Conservation (phyloP, 2,329 filamentous ascomycete genomes). For the Beauveria rudraprayagi region DNA sequence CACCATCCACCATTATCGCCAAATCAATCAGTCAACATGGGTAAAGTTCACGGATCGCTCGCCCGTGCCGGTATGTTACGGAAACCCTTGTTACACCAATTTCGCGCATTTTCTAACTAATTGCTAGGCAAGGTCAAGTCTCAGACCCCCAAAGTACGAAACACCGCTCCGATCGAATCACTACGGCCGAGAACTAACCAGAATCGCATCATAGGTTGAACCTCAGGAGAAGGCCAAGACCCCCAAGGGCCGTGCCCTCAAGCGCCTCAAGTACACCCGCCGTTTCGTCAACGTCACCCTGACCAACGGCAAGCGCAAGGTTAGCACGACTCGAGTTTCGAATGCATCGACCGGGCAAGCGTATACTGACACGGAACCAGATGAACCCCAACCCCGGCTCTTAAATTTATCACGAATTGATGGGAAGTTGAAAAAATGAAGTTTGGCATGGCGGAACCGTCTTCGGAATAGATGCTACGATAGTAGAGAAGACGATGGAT, state of each 20-base stretch:
- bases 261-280: slow-evolving; percentile 92
- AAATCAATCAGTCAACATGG: slow-evolving; percentile 55
- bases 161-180: slow-evolving; percentile 16
- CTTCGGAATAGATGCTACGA: slow-evolving; percentile 24
- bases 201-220: slow-evolving; percentile 55
- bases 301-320: slow-evolving; percentile 98
- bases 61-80: slow-evolving; percentile 61
- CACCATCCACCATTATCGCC: slow-evolving; percentile 29
- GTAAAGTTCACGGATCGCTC: slow-evolving; percentile 90
- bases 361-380: slow-evolving; percentile 29
- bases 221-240: slow-evolving; percentile 92
- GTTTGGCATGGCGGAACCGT: slow-evolving; percentile 24
- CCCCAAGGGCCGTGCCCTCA: slow-evolving; percentile 95
- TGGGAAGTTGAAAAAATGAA: slow-evolving; percentile 22
- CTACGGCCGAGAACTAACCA: slow-evolving; percentile 25
- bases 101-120: slow-evolving; percentile 34
- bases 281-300: slow-evolving; percentile 98
- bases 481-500: slow-evolving; percentile 27
- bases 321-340: slow-evolving; percentile 32
- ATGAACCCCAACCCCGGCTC: slow-evolving; percentile 83
- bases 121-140: slow-evolving; percentile 96
- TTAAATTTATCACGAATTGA: slow-evolving; percentile 34
- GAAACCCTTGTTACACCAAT: slow-evolving; percentile 11
- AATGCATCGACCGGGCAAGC: too few relatives aligned
- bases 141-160: slow-evolving; percentile 79